Percentiles rank a stretch among this genome's conserved stretches.
Evolutionary conservation across 2,329 filamentous ascomycete species (phyloP).

Genomic region (Hypoxylon sp.): DNA sequence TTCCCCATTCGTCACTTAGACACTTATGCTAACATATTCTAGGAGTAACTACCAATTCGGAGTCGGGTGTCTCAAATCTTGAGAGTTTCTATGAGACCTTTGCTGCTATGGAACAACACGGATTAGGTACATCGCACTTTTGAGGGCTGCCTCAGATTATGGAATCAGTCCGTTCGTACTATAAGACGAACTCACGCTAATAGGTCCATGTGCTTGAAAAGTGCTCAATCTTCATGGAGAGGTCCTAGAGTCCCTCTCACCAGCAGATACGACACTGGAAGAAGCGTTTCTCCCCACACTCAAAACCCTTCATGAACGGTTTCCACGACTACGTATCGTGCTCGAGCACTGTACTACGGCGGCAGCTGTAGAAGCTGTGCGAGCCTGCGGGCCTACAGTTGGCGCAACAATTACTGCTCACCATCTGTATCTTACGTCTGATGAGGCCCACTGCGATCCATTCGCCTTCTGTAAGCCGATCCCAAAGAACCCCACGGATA

Average conservation of each 20-base stretch:
- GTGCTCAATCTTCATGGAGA: slow-evolving; percentile 97
- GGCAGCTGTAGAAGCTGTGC: slow-evolving; percentile 84
- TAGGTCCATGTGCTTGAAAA: slow-evolving; percentile 21
- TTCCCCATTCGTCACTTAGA: neutral
- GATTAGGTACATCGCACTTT: slow-evolving; percentile 51
- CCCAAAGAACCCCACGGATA: slow-evolving; percentile 78
- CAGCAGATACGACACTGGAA: slow-evolving; percentile 63
- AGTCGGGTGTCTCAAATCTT: slow-evolving; percentile 78
- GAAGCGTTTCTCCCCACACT: slow-evolving; percentile 84
- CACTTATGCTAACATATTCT: slow-evolving; percentile 32
- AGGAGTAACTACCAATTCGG: slow-evolving; percentile 76
- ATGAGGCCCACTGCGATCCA: slow-evolving; percentile 74
- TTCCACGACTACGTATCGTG: slow-evolving; percentile 79
- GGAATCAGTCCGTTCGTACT: neutral
- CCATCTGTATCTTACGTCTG: slow-evolving; percentile 84
- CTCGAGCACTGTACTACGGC: slow-evolving; percentile 91
- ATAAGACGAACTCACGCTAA: slow-evolving; percentile 1
- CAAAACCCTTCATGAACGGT: slow-evolving; percentile 78
- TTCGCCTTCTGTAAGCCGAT: slow-evolving; percentile 85
- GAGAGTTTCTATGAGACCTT: slow-evolving; percentile 84
- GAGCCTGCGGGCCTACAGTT: slow-evolving; percentile 82
- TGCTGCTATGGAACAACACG: slow-evolving; percentile 87
- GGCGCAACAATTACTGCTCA: slow-evolving; percentile 88
- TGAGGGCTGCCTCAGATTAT: neutral
- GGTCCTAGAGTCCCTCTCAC: slow-evolving; percentile 68